Evolutionary conservation across 1,139 yeast species (phyloP).

Genomic region (Eremothecium gossypii): DNA sequence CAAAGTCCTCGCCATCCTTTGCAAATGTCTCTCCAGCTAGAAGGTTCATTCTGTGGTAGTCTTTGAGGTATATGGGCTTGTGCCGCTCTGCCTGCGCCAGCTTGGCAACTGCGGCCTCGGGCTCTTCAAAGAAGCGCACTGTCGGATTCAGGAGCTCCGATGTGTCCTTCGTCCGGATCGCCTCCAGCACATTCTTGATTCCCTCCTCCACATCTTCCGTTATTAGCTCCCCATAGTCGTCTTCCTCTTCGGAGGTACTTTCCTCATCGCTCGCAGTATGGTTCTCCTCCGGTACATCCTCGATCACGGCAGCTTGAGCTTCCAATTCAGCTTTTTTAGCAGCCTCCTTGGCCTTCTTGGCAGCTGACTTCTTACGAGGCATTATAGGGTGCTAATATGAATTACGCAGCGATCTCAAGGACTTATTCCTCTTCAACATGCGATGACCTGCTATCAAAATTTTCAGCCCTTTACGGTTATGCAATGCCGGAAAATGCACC

Average conservation of each 20-base stretch:
- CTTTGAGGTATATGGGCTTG: conserved; percentile 83
- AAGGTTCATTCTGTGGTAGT: conserved; percentile 79
- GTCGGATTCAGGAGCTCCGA: conserved; percentile 54
- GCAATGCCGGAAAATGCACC: too few relatives aligned
- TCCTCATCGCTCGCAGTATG: conserved; percentile 16
- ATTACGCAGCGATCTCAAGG: too few relatives aligned
- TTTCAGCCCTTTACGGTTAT: too few relatives aligned
- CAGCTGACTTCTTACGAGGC: conserved; percentile 90
- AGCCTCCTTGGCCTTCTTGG: conserved; percentile 63
- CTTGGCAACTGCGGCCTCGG: conserved; percentile 34
- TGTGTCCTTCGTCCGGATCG: conserved; percentile 58
- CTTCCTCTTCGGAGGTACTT: conserved; percentile 64
- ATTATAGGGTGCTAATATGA: conserved; percentile 28
- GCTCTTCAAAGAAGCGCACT: conserved; percentile 62
- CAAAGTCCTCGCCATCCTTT: conserved; percentile 34
- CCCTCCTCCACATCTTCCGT: conserved; percentile 83
- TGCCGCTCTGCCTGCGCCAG: conserved; percentile 34
- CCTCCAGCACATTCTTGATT: conserved; percentile 58
- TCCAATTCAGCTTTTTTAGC: conserved; percentile 18
- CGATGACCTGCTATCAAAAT: too few relatives aligned
- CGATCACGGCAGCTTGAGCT: conserved; percentile 8
- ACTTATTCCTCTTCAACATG: too few relatives aligned
- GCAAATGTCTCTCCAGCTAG: conserved; percentile 52
- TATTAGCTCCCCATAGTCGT: conserved; percentile 79
- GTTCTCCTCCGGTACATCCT: conserved; percentile 19